Evolutionary conservation across 441 rosid genomes (phyloP).

Genomic region (Pelargonium fulgidum): DNA sequence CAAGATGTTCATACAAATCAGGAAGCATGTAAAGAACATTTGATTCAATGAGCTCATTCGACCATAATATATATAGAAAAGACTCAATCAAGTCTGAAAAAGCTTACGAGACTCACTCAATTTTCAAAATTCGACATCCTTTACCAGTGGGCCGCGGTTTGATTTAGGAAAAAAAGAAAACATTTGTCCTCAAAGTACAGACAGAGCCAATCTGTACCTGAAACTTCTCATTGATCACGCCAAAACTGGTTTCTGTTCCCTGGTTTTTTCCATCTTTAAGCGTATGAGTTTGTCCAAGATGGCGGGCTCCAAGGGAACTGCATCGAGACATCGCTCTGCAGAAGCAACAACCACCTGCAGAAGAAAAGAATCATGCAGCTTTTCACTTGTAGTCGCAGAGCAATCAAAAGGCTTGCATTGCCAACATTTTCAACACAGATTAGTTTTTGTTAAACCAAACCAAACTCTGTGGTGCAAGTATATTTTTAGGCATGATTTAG

Average conservation of each 20-base stretch:
- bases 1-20: neutral
- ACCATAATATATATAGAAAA: neutral
- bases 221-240: neutral
- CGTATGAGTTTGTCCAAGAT: slow-evolving; percentile 91
- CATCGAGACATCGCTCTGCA: slow-evolving; percentile 91
- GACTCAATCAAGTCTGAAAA: neutral
- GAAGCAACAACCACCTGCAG: slow-evolving; percentile 88
- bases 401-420: neutral
- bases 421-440: no score
- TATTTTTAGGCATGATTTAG: no score
- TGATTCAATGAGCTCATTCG: neutral
- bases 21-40: slow-evolving; percentile 5
- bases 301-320: slow-evolving; percentile 81
- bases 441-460: no score
- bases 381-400: neutral
- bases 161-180: neutral
- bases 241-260: slow-evolving; percentile 32
- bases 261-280: slow-evolving; percentile 64
- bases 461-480: no score
- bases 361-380: slow-evolving; percentile 19
- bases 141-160: neutral
- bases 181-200: neutral
- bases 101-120: neutral
- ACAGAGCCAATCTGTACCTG: neutral
- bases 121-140: neutral